These are phyloP conservation scores for Arthrocladium fulminans DNA, from an alignment of 2,329 filamentous ascomycete species.

Conservation along the genomic window DNA sequence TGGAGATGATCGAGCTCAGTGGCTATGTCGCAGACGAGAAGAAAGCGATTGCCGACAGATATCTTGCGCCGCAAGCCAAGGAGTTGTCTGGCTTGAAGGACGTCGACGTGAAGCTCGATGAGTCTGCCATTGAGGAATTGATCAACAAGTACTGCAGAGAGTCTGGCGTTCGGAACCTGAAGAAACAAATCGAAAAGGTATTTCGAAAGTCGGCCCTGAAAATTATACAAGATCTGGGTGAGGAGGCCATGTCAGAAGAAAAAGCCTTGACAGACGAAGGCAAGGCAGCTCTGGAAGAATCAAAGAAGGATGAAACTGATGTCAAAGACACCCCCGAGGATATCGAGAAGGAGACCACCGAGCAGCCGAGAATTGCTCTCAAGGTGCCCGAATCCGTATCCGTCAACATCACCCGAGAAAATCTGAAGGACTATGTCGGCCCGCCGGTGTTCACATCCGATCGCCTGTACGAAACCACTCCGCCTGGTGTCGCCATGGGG, in stretches of 20 bases:
- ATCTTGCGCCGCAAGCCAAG: constrained; percentile 88
- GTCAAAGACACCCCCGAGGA: constrained; percentile 52
- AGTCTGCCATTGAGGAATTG: constrained; percentile 84
- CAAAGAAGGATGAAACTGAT: constrained; percentile 55
- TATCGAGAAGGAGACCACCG: constrained; percentile 52
- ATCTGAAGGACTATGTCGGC: constrained; percentile 92
- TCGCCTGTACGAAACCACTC: constrained; percentile 85
- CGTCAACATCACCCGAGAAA: constrained; percentile 76
- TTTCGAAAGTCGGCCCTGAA: constrained; percentile 95
- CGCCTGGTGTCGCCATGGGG: constrained; percentile 93
- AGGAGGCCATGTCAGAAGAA: constrained; percentile 70
- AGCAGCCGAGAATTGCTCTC: constrained; percentile 63
- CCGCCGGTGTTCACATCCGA: constrained; percentile 94
- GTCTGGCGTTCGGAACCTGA: constrained; percentile 91
- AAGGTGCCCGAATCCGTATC: constrained; percentile 81
- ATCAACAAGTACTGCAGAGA: constrained; percentile 99
- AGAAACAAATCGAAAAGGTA: constrained; percentile 99
- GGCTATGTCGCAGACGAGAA: constrained; percentile 98
- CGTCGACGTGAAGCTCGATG: constrained; percentile 77
- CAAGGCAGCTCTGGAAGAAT: constrained; percentile 64
- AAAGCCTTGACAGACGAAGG: constrained; percentile 78
- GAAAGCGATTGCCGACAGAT: constrained; percentile 92
- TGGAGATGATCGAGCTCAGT: constrained; percentile 94
- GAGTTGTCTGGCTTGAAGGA: constrained; percentile 84
- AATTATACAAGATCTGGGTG: constrained; percentile 89